Base-by-base conservation (phyloP, 805 yeast genomes). In the Pichia rugopelliculosa region DNA sequence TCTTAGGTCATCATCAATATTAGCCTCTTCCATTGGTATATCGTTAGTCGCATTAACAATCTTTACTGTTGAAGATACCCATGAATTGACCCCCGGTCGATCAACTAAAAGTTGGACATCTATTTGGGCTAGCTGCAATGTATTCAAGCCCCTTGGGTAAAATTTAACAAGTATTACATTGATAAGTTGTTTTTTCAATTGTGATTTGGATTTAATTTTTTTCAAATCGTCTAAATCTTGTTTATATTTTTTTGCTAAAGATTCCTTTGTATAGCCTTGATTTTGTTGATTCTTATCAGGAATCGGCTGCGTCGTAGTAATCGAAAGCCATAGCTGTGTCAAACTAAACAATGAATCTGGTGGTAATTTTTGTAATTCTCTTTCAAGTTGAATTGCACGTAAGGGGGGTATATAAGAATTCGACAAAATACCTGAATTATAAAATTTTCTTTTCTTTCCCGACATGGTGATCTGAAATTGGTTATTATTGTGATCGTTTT, bases 51-150 rank as follows among this genome's bases (percentile, higher is more conserved):
- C 36, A 23, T 68, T 54, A 45, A 49, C 47, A 4, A 75, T 68
- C 43, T 61, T 65, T 0, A 74, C 77, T 2, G 73, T 69, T 6
- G 80, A 75, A 44, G 71, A 70, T 1, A 68, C 61, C 82, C 82
- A 77, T 30, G 59, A 59, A 54, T 64, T 72, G 3, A 67, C 47
- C 36, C 62, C 64, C 0, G 89, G 81, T 49, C 75, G 73, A 55
- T 82, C 84, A 3, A 84, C 75, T 39, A 84, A 67, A 39, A 75
- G 57, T 54, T 82, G 85, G 45, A 83, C 76, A 54, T 86, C 93
- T 6, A 84, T 64, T 50, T 84, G 88, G 0, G 93, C 82, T 37
- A 80, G 58, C 58, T 86, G 95, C 17, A 80, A 67, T 1, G 82
- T 64, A 53, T 81, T 82, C 39, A 83, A 59, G 0, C 88, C 88